These are phyloP conservation scores for Colletotrichum aenigma DNA, from an alignment of 2,329 filamentous ascomycete species.

Conservation along the genomic window DNA sequence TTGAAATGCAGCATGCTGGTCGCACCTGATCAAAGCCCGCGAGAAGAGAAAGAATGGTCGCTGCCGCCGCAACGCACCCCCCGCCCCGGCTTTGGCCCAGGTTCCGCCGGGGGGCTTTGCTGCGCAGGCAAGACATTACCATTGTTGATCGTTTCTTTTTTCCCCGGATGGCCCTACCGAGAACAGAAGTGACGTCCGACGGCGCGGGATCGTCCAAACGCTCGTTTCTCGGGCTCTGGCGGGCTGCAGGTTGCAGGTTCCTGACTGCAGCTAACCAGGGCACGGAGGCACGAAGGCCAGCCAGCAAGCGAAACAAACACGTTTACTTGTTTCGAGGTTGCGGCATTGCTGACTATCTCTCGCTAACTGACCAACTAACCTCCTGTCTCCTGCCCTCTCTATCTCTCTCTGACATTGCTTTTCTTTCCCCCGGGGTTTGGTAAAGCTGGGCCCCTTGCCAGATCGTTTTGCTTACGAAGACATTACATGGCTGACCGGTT, in stretches of 20 bases:
- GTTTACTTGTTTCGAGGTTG: neutral
- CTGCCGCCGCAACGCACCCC: neutral
- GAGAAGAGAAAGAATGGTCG: neutral
- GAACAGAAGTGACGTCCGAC: constrained; percentile 19
- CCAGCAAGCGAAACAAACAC: neutral
- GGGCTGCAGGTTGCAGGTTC: neutral
- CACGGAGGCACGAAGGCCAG: neutral
- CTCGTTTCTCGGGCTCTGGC: neutral
- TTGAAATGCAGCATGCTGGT: neutral
- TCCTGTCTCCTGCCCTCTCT: neutral
- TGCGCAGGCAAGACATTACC: neutral
- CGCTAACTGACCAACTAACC: neutral
- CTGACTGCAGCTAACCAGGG: neutral
- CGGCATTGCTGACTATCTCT: neutral
- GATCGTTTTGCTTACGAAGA: neutral
- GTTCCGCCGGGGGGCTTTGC: too few species aligned
- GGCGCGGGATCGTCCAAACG: constrained; percentile 9
- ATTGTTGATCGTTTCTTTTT: neutral
- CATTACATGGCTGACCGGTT: neutral
- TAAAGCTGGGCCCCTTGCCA: neutral
- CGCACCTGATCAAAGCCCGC: neutral
- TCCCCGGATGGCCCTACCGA: constrained; percentile 17
- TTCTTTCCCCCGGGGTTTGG: neutral
- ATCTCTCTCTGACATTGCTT: neutral
- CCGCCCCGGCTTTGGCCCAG: neutral